Conservation (phyloP, 2,329 filamentous ascomycete genomes). For the Penicillium italicum region DNA sequence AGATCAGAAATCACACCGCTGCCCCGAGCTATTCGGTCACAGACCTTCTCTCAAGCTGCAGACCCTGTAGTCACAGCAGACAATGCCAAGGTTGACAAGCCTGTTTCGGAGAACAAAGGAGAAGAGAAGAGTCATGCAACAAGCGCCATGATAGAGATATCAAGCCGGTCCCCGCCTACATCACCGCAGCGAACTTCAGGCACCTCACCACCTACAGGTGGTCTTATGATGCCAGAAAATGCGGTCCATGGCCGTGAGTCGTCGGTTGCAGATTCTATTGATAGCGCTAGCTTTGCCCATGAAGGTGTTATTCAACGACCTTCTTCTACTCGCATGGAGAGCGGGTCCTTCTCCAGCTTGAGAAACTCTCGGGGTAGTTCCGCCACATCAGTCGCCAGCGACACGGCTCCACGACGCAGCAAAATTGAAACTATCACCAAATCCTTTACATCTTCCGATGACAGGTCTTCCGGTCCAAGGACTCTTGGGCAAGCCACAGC, state of each 20-base stretch:
- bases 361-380: conserved; percentile 25
- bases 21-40: conserved; percentile 57
- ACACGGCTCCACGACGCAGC: conserved; percentile 28
- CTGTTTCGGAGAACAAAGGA: conserved; percentile 53
- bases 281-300: conserved; percentile 18
- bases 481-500: conserved; percentile 51
- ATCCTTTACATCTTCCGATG: conserved; percentile 28
- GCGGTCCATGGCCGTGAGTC: conserved; percentile 43
- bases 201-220: conserved; percentile 41
- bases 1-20: conserved; percentile 41
- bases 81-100: conserved; percentile 62
- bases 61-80: conserved; percentile 66
- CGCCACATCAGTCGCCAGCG: conserved; percentile 26
- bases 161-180: conserved; percentile 57
- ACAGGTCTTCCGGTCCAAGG: conserved; percentile 40
- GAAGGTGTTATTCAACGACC: conserved; percentile 26
- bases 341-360: conserved; percentile 21
- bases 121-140: conserved; percentile 59
- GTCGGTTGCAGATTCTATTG: conserved; percentile 50
- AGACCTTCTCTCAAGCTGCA: conserved; percentile 60
- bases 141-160: conserved; percentile 64
- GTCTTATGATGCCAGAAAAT: conserved; percentile 36
- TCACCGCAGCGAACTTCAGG: conserved; percentile 51
- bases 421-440: conserved; percentile 31
- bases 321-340: conserved; percentile 28